These are phyloP conservation scores for Adansonia madagascariensis DNA, from an alignment of 441 rosid genomes.

Conservation along the genomic window DNA sequence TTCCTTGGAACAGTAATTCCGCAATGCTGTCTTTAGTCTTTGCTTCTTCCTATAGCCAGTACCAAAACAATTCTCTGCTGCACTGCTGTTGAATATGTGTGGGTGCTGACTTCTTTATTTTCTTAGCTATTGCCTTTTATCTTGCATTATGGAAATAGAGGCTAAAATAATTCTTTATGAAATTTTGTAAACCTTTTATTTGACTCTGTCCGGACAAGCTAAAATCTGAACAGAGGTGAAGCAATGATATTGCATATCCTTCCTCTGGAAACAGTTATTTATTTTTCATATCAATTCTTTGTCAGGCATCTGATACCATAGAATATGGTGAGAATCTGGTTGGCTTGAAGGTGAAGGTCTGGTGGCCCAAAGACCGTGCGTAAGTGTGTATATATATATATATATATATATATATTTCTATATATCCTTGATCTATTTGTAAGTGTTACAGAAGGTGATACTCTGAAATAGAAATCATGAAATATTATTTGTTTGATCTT, in stretches of 20 bases:
- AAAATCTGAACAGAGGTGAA: background rate
- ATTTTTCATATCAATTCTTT: slow-evolving; percentile 33
- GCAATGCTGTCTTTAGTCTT: background rate
- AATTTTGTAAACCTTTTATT: background rate
- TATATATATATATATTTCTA: slow-evolving; percentile 19
- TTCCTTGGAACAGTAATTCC: background rate
- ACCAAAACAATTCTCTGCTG: background rate
- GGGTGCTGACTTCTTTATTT: background rate
- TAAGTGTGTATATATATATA: too few relatives aligned
- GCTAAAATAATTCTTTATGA: background rate
- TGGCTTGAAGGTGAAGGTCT: slow-evolving; percentile 77
- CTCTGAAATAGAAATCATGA: background rate
- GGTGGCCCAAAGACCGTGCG: slow-evolving; percentile 89
- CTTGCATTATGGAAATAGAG: background rate
- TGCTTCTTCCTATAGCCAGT: background rate
- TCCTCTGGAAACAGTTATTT: slow-evolving; percentile 26
- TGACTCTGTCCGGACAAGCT: background rate
- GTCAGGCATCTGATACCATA: slow-evolving; percentile 58
- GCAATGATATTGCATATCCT: background rate
- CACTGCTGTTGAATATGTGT: background rate
- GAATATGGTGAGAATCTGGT: slow-evolving; percentile 56
- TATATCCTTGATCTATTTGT: background rate
- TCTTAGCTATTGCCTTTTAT: slow-evolving; percentile 9
- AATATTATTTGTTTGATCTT: background rate
- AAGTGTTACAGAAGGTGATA: background rate